Base-by-base conservation (phyloP, 2,329 filamentous ascomycete genomes). In the Ophiocordyceps camponoti-saundersi region DNA sequence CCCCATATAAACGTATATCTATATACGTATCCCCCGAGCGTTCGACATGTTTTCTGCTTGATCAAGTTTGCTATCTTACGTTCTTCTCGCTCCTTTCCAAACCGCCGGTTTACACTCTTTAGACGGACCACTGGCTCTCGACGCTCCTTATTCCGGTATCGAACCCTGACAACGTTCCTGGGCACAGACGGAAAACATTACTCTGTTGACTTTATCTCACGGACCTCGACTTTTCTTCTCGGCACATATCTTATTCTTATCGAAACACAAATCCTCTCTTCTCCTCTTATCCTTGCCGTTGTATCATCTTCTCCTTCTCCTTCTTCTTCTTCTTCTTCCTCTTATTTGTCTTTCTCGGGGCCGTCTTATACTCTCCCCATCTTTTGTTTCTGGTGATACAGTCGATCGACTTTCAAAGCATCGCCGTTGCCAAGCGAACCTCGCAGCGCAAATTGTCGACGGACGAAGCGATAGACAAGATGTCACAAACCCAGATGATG, bases 121-220 rank as follows among this genome's bases (percentile, higher is more conserved):
- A 54, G 55, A 65, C 57, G 64, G 60, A 69, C 70, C 72, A 73
- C 70, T 72, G 70, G 69, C 65, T 73, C 67, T 68, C 69, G 66
- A 69, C 70, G 61, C 63, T 73, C 68, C 63, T 75, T 74, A 69
- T n/a, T n/a, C 16, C 4, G 3, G 18, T 39, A 3, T 5, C 3
- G 15, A 3, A n/a, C 16, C 10, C 34, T 15, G 15, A n/a, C 16
- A n/a, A 39, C 15, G 16, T 39, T n/a, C 34, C n/a, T 16, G 34
- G 34, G 41, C 21, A 42, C 20, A 42, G 41, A 42, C 41, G 13
- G 11, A 23, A 6, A 42, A 8, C 39, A 42, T 6, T 16, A 11
- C 4, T 7, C n/a, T 20, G 13, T 20, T 42, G 39, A 20, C 39
- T 42, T 42, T 42, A 42, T 42, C n/a, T n/a, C 39, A 42, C 34